These are phyloP conservation scores for Ajuga reptans DNA, from an alignment of 305 asterid species.

Conservation along the genomic window DNA sequence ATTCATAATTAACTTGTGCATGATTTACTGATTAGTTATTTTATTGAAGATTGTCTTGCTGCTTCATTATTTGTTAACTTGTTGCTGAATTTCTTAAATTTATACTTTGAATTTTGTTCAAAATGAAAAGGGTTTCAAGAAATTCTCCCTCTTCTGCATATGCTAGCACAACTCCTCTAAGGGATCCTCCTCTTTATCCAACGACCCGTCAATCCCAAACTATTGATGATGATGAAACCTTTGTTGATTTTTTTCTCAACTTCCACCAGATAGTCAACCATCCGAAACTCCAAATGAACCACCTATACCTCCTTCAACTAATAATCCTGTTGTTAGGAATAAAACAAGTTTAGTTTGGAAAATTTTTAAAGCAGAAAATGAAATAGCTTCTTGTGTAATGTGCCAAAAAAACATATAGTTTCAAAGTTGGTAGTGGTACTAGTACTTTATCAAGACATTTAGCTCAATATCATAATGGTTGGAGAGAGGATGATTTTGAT, in stretches of 20 bases:
- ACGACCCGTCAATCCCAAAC: no score
- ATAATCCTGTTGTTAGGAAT: background rate
- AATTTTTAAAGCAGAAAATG: background rate
- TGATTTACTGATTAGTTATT: no score
- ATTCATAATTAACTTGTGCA: no score
- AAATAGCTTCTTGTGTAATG: background rate
- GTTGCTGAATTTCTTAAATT: no score
- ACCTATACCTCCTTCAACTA: background rate
- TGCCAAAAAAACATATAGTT: background rate
- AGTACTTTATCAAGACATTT: background rate
- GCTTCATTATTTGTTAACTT: no score
- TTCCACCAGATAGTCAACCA: background rate
- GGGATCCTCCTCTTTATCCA: background rate
- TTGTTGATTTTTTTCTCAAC: background rate
- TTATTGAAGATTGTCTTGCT: no score
- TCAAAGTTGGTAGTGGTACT: background rate
- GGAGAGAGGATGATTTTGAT: background rate
- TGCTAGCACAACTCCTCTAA: background rate
- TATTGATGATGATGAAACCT: no score
- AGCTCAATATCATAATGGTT: background rate
- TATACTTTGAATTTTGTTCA: no score
- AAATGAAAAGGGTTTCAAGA: background rate
- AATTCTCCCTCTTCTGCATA: background rate
- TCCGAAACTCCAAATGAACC: background rate
- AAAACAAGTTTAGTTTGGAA: background rate